Base-by-base conservation (phyloP, 1,284 basidiomycete species). In the Moesziomyces sp. region DNA sequence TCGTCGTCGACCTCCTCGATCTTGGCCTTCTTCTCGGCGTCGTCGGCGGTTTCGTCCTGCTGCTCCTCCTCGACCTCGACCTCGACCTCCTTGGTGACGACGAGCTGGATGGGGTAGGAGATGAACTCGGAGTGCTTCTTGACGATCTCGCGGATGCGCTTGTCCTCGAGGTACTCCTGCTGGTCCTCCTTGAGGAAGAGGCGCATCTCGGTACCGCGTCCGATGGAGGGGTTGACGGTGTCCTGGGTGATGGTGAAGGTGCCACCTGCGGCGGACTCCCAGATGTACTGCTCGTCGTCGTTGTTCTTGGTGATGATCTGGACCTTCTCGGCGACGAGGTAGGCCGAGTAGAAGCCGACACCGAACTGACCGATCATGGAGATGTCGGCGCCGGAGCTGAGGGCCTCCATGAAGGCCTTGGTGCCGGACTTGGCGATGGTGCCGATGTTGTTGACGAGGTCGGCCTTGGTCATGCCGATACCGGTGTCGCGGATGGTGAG, bases 41-140 rank as follows among this genome's bases (percentile, higher is more conserved):
- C 88, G 66, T 88, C 90, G 55, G 90, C 90, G 67, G 85, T 59
- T 55, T 79, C 75, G 50, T 78, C 86, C 69, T 86, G 85, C 50
- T 86, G 85, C 50, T 87, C 86, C 64, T 94, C 93, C 84, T 94
- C 93, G 48, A 96, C 94, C 85, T 96, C 94, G 81, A 84, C 84
- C 89, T 99, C 97, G 67, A 97, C 93, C 88, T 99, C 96, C 90
- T 99, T 99, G 85, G 93, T 94, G 76, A 97, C 94, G 58, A 93
- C 93, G 78, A 99, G 90, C 86, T 99, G 95, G 84, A 99, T 99
- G 77, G 96, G 97, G 89, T 99, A 99, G 51, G 96, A 98, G 88
- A 99, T 99, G 89, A 99, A 99, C 88, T 99, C 96, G 84, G 97
- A 99, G 90, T 99, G 97, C 90, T 99, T 99, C 91, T 99, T 99